Conservation (phyloP, 345 rosid species). For the Ceriops tagal region DNA sequence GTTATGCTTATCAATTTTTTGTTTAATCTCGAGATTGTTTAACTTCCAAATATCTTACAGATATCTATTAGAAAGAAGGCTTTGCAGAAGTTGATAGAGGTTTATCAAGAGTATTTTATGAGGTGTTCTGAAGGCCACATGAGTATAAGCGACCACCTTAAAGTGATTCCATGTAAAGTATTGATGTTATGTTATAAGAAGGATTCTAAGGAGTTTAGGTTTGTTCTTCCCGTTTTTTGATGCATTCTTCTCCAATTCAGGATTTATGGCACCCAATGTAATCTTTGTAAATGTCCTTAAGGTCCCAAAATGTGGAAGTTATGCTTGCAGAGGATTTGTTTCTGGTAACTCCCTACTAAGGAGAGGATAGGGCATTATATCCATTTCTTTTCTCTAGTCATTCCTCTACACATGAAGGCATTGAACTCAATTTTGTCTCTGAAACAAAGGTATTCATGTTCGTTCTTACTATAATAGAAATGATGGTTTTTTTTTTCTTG, state of each 20-base stretch:
- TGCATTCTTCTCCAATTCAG: neutral
- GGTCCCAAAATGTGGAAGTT: conserved; percentile 73
- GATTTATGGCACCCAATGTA: neutral
- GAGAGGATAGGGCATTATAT: conserved; percentile 82
- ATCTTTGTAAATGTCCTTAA: conserved; percentile 25
- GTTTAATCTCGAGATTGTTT: neutral
- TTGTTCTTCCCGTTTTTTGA: conserved; percentile 22
- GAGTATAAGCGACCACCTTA: conserved; percentile 48
- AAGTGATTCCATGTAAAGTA: conserved; percentile 82
- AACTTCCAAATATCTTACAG: conserved; percentile 32
- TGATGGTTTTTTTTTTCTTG: conserved; percentile 18
- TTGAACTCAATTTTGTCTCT: conserved; percentile 65
- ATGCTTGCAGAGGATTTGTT: conserved; percentile 73
- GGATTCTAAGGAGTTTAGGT: conserved; percentile 81
- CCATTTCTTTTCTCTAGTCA: conserved; percentile 62
- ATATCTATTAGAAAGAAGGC: conserved; percentile 81
- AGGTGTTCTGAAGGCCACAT: conserved; percentile 35
- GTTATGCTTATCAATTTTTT: neutral
- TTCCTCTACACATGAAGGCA: conserved; percentile 65
- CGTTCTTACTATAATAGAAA: neutral
- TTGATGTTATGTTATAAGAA: conserved; percentile 76
- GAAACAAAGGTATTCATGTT: conserved; percentile 60
- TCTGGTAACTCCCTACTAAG: conserved; percentile 59
- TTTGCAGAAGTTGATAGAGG: conserved; percentile 68
- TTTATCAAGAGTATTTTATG: conserved; percentile 74